Percentiles rank a stretch among this genome's conserved stretches.
These are phyloP conservation scores for Teunomyces funiuensis DNA, from an alignment of 805 yeast genomes.

Conservation along the genomic window DNA sequence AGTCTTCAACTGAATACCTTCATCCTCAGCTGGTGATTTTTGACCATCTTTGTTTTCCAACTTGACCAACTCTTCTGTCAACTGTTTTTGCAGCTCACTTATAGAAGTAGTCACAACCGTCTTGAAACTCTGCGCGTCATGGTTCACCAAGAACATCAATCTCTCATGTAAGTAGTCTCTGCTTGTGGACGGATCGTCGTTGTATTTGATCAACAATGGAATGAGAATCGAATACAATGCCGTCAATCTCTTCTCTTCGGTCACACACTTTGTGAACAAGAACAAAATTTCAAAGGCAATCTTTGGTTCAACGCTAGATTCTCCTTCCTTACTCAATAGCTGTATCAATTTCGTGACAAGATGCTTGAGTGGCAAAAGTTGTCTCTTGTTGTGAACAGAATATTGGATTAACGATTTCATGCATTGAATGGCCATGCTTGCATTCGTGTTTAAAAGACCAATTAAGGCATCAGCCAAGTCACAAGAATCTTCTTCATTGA, in stretches of 20 bases:
- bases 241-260: constrained; percentile 28
- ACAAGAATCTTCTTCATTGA: constrained; percentile 23
- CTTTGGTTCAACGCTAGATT: constrained; percentile 16
- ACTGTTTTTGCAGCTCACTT: constrained; percentile 37
- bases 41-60: constrained; percentile 9
- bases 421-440: constrained; percentile 49
- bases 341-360: constrained; percentile 48
- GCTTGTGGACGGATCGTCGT: constrained; percentile 19
- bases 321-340: constrained; percentile 17
- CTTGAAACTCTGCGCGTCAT: constrained; percentile 51
- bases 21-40: constrained; percentile 15
- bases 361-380: constrained; percentile 42
- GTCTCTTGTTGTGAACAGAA: constrained; percentile 20
- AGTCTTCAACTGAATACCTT: constrained; percentile 48
- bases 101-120: constrained; percentile 39
- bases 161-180: constrained; percentile 46
- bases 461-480: constrained; percentile 24
- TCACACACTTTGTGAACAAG: constrained; percentile 39
- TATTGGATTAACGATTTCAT: constrained; percentile 54
- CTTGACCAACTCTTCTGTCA: constrained; percentile 47
- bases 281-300: constrained; percentile 50
- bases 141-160: constrained; percentile 45
- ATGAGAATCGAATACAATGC: constrained; percentile 33
- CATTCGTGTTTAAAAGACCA: constrained; percentile 19
- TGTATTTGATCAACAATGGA: constrained; percentile 36